Evolutionary conservation across 2,329 filamentous ascomycete genomes (phyloP).

Genomic region (Aspergillus quadricinctus): DNA sequence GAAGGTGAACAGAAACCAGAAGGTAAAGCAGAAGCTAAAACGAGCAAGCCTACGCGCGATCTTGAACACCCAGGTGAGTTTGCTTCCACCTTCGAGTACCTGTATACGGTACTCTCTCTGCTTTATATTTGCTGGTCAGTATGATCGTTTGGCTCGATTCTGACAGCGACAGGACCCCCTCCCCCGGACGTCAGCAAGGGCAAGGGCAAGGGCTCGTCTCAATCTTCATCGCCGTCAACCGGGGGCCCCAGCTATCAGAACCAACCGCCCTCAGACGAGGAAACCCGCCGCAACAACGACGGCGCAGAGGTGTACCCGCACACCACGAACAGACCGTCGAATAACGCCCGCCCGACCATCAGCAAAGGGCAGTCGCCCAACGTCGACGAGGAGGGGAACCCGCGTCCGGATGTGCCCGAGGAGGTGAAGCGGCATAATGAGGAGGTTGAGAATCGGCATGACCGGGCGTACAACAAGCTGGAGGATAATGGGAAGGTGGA

Average conservation of each 20-base stretch:
- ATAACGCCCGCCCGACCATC: slow-evolving; percentile 32
- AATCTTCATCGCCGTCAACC: not conserved
- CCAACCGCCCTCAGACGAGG: not conserved
- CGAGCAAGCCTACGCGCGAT: slow-evolving; percentile 14
- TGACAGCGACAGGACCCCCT: slow-evolving; percentile 14
- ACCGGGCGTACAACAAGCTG: slow-evolving; percentile 31
- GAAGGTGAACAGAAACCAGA: slow-evolving; percentile 11
- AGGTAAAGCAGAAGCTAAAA: slow-evolving; percentile 1
- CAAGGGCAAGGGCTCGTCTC: slow-evolving; percentile 3
- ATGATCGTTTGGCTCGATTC: not conserved
- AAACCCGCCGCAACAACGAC: not conserved
- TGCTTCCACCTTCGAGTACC: not conserved
- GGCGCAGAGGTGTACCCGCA: slow-evolving; percentile 6
- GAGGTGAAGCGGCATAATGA: slow-evolving; percentile 34
- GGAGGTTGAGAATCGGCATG: slow-evolving; percentile 30
- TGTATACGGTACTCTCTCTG: not conserved
- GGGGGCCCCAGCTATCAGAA: not conserved
- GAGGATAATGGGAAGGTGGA: slow-evolving; percentile 20
- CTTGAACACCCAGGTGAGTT: slow-evolving; percentile 20
- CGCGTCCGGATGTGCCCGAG: slow-evolving; percentile 23
- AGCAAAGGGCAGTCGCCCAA: slow-evolving; percentile 28
- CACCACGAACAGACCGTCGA: slow-evolving; percentile 21
- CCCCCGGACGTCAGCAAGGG: slow-evolving; percentile 16
- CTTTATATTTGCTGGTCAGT: too few species aligned
- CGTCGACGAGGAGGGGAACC: slow-evolving; percentile 24